These are phyloP conservation scores for Chlamydomonas incerta DNA, from an alignment of 139 green algal species.

Conservation along the genomic window DNA sequence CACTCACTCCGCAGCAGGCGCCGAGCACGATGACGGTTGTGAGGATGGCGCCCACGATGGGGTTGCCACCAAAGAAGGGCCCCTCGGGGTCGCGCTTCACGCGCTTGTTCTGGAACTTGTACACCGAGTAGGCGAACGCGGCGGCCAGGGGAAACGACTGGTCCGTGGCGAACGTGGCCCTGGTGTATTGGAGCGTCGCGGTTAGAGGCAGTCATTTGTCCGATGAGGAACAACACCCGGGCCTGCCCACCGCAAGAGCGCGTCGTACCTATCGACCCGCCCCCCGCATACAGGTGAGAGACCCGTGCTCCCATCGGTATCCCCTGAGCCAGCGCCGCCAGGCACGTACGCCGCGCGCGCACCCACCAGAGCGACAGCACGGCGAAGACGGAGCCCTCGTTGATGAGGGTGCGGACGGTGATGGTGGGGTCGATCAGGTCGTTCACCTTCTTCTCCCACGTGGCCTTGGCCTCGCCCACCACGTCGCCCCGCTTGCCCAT, in stretches of 20 bases:
- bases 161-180: constrained; percentile 63
- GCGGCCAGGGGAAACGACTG: constrained; percentile 64
- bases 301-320: no score
- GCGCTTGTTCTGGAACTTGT: constrained; percentile 67
- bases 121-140: constrained; percentile 66
- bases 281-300: no score
- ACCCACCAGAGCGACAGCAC: constrained; percentile 79
- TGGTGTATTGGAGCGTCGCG: no score
- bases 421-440: constrained; percentile 79
- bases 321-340: no score
- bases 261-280: no score
- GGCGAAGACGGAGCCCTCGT: constrained; percentile 85
- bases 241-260: no score
- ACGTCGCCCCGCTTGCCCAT: constrained; percentile 64
- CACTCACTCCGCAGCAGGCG: constrained; percentile 64
- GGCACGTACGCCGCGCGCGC: background rate
- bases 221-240: no score
- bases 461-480: constrained; percentile 44
- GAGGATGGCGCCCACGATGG: constrained; percentile 80
- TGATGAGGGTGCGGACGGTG: constrained; percentile 78
- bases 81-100: constrained; percentile 72
- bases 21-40: constrained; percentile 66
- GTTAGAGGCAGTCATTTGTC: no score
- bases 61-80: constrained; percentile 73
- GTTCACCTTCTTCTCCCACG: constrained; percentile 55